phyloP scores from a whole-genome alignment of 345 rosid species.

The Cardamine occulta region DNA sequence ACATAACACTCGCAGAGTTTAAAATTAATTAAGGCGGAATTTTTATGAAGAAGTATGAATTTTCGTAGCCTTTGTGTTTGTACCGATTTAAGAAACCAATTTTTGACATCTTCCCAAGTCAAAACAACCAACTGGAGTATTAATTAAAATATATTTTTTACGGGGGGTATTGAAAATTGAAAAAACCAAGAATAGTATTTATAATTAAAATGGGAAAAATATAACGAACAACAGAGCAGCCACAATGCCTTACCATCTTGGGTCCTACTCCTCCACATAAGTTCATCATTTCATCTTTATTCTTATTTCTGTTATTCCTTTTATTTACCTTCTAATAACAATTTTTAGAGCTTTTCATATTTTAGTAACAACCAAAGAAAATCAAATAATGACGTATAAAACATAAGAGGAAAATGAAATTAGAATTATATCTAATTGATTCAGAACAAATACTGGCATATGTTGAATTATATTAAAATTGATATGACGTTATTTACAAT shows the following conservation, averaged over 20 bases:
- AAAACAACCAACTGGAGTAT: neutral
- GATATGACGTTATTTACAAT: neutral
- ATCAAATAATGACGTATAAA: neutral
- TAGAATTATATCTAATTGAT: neutral
- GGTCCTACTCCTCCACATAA: conserved; percentile 23
- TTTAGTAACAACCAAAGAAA: conserved; percentile 3
- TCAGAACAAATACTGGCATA: neutral
- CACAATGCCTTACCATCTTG: conserved; percentile 30
- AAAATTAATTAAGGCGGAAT: neutral
- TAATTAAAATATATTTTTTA: neutral
- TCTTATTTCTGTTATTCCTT: conserved; percentile 5
- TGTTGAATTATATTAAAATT: neutral
- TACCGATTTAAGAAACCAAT: neutral
- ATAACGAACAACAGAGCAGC: conserved; percentile 33
- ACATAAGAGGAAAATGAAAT: neutral
- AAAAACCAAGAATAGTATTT: conserved; percentile 25
- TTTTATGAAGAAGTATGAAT: neutral
- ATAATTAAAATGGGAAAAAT: neutral
- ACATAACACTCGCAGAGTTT: neutral
- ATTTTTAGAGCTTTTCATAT: neutral
- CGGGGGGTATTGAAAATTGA: neutral
- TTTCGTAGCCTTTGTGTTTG: neutral
- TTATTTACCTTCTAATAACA: neutral
- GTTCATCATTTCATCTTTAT: conserved; percentile 16
- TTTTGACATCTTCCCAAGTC: conserved; percentile 6